A percentile compares a stretch with the other conserved stretches of the same genome.
phyloP scores from a whole-genome alignment of 169 alveolate species.

The Plasmodium billcollinsi region DNA sequence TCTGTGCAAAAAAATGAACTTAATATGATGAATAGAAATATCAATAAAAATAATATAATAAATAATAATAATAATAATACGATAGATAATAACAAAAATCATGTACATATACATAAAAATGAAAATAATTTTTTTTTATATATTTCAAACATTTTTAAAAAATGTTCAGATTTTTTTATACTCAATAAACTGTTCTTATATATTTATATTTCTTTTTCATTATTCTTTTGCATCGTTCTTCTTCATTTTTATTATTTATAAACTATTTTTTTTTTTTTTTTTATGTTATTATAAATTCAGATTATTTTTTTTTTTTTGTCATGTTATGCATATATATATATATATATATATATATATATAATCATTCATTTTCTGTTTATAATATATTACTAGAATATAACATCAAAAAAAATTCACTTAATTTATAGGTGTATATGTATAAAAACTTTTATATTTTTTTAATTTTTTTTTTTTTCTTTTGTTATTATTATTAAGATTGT shows the following conservation, averaged over 20 bases:
- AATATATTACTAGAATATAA: too few species aligned
- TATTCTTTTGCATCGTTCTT: conserved; percentile 9
- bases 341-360: too few species aligned
- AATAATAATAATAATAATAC: neutral
- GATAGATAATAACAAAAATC: neutral
- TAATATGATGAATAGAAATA: neutral
- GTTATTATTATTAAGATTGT: too few species aligned
- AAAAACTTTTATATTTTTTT: too few species aligned
- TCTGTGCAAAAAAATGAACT: conserved; percentile 1
- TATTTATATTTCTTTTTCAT: conserved; percentile 43
- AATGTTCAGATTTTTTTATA: conserved; percentile 15
- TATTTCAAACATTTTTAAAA: conserved; percentile 25
- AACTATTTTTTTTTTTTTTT: conserved; percentile 25
- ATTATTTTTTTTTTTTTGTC: neutral
- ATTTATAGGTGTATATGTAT: too few species aligned
- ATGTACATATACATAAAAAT: neutral
- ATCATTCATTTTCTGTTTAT: too few species aligned
- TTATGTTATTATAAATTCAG: conserved; percentile 16
- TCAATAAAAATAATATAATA: neutral
- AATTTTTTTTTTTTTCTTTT: too few species aligned
- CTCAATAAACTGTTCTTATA: conserved; percentile 36
- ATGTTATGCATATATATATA: neutral
- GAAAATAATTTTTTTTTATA: conserved; percentile 21
- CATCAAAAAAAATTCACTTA: too few species aligned
- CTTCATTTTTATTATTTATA: too few species aligned